Base-by-base conservation (phyloP, 768 basidiomycete genomes). In the Suillus clintonianus region DNA sequence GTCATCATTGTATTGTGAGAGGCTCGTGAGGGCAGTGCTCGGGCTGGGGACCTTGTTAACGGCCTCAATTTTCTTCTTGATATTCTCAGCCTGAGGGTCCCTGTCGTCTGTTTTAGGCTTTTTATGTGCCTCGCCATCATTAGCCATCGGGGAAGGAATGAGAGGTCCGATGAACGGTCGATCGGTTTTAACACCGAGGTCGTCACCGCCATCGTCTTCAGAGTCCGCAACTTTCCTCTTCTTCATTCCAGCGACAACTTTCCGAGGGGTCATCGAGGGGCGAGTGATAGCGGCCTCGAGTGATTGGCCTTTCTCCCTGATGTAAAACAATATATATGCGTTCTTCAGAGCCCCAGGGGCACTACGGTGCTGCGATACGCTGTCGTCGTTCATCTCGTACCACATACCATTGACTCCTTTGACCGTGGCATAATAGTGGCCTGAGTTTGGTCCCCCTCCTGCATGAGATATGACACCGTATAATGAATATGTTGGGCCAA, bases 311-410 rank as follows among this genome's bases (percentile, higher is more conserved):
- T 87, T 90, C 62, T 89, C 88, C 58, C 88, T 87, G 50, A 94
- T 84, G 75, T 99, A 99, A 78, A 97, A 95, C 62, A 99, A 81
- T 66, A 99, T 86, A 68, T 99, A 99, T 63, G 97, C 97, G 71
- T 85, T 92, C 77, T 87, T 89, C 78, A 88, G 85, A 62, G 78
- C 76, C 34, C 88, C 77, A 1, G 92, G 89, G 5, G 83, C 68
- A 17, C 74, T 66, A 19, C 67, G 72, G 15, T 76, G 71, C 4
- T 77, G 70, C 11, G 82, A 77, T 27, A 95, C 90, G 53, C 80
- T 80, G 34, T 95, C 94, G 72, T 99, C 97, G 78, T 99, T 97
- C 89, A 96, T 96, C 78, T 94, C 89, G 78, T 85, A 88, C 96
- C 96, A 99, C 41, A 78, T 78, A 13, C 87, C 89, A 39, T 85